phyloP scores from a whole-genome alignment of 345 rosid species.

The thale cress (Arabidopsis thaliana) region DNA sequence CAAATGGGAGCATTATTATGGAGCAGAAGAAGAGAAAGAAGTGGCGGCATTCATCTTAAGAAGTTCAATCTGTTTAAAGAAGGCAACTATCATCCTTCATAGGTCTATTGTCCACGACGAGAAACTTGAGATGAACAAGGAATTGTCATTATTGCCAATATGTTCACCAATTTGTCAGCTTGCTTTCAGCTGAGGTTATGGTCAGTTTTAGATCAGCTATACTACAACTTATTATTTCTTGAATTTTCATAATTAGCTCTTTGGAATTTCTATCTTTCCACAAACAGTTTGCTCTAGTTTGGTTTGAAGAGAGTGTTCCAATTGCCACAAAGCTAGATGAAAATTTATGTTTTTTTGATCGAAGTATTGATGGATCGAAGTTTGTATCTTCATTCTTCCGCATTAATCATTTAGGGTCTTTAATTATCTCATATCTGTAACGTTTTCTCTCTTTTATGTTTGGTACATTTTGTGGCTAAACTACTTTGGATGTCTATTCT shows the following conservation, averaged over 20 bases:
- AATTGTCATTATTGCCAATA: background rate
- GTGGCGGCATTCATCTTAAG: conserved; percentile 3
- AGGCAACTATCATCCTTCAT: background rate
- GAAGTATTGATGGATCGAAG: too few species aligned
- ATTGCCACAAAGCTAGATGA: background rate
- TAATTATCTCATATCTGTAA: background rate
- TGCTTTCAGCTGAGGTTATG: background rate
- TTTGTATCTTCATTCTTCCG: background rate
- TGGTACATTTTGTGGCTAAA: background rate
- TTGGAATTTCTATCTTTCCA: background rate
- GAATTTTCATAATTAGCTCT: background rate
- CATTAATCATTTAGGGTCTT: background rate
- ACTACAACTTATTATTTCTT: background rate
- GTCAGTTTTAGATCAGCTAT: background rate
- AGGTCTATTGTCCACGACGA: background rate
- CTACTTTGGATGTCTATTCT: background rate
- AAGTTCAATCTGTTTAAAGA: conserved; percentile 18
- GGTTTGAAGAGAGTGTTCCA: background rate
- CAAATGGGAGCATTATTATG: conserved; percentile 7
- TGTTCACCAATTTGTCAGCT: conserved; percentile 1
- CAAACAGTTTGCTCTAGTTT: background rate
- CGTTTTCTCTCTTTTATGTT: background rate
- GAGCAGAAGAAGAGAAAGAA: conserved; percentile 21
- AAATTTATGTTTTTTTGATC: background rate
- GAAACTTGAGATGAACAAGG: conserved; percentile 12